These are phyloP conservation scores for Syzygium oleosum DNA, from an alignment of 345 rosid genomes.

Conservation along the genomic window DNA sequence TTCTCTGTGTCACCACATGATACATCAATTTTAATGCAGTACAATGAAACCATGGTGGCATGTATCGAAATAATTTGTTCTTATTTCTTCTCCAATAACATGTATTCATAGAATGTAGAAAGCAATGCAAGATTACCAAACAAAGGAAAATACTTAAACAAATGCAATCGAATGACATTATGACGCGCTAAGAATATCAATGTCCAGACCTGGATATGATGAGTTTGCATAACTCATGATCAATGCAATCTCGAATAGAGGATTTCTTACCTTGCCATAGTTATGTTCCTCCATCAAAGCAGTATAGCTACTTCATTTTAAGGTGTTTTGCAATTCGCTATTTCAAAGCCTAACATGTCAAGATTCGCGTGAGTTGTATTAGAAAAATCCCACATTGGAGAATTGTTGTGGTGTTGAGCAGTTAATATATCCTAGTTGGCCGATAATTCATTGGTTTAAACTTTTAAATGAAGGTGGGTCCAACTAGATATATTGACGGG, in stretches of 20 bases:
- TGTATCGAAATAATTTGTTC: not conserved
- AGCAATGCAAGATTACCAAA: not conserved
- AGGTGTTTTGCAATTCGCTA: not conserved
- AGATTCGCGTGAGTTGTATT: not conserved
- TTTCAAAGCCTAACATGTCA: not conserved
- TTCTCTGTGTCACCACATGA: not conserved
- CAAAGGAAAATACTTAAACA: not conserved
- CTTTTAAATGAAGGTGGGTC: too few species aligned
- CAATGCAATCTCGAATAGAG: not conserved
- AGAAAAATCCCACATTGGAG: not conserved
- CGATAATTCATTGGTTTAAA: too few species aligned
- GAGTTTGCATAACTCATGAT: not conserved
- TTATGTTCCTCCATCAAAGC: not conserved
- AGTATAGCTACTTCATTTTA: not conserved
- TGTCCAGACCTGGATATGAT: too few species aligned
- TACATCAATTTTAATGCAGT: not conserved
- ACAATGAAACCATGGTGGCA: not conserved
- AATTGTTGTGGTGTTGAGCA: too few species aligned
- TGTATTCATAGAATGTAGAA: not conserved
- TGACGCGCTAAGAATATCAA: not conserved
- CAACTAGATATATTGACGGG: not conserved
- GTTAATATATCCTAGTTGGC: not conserved
- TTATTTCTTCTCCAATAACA: not conserved
- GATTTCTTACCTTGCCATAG: not conserved
- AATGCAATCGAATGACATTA: too few species aligned